Evolutionary conservation across 495 filamentous ascomycete species (phyloP), one percentile per base, ranked within the genome.

Genomic region (Podospora appendiculata): DNA sequence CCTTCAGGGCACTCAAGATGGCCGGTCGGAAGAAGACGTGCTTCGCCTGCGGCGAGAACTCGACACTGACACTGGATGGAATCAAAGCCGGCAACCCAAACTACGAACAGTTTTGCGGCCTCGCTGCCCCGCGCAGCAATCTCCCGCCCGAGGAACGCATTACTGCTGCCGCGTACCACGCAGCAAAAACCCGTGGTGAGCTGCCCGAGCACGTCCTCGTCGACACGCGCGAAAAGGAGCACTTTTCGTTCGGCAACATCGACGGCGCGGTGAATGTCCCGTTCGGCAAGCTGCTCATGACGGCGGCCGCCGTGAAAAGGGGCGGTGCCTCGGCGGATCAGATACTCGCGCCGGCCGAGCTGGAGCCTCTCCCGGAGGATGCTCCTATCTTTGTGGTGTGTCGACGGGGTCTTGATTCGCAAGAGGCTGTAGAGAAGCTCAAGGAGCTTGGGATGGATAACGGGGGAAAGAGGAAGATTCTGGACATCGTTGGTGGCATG

Each of bases 331-430:
- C 32, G 3, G 45, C 17, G 1, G 38, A 32, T 9, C 53, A 11
- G 8, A 17, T 36, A 1, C 9, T 6, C 10, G 19, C 45, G n/a
- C 1, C 38, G 16, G n/a, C 14, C 3, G 53, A 7, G 32, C 35
- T 35, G 6, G 9, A 45, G 25, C 12, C 58, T 17, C 32, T 53
- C 35, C 58, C 55, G 6, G 41, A 46, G 17, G 47, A 45, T 4
- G 50, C 47, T 4, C 66, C 74, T 0, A 75, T 96, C 9, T 87
- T 88, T 60, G 82, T 95, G 2, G 76, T 98, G 0, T 98, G 93
- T 60, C 79, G 89, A 14, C 77, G 85, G 2, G 93, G 93, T 3
- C 89, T 96, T 57, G 93, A 98, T 63, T 95, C 89, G 0, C 93
- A 96, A 63, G 65, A 90, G 47, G 85, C 83, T 0, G 82, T 89